Conservation (phyloP, 345 rosid species). For the Viola odorata region DNA sequence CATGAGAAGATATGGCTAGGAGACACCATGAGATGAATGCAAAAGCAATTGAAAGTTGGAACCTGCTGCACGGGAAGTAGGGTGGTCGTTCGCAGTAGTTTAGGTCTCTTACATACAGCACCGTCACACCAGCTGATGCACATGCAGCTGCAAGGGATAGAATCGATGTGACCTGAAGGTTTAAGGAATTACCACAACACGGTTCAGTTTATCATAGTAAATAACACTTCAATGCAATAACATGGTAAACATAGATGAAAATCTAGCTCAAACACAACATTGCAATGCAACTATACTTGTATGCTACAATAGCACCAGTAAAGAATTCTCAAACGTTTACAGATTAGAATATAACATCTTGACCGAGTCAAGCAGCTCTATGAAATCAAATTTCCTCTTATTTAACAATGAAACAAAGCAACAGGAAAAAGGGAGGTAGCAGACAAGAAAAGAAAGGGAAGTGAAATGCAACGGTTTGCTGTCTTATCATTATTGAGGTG, state of each 20-base stretch:
- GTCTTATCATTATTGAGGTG: too few species aligned
- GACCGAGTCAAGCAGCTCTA: too few species aligned
- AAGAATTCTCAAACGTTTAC: too few species aligned
- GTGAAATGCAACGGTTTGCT: too few species aligned
- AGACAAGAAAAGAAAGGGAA: too few species aligned
- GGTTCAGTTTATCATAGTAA: neutral
- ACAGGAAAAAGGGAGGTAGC: too few species aligned
- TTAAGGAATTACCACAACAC: neutral
- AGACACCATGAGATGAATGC: constrained; percentile 36
- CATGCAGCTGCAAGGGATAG: constrained; percentile 39
- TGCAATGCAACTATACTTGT: neutral
- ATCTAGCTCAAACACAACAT: neutral
- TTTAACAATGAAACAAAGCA: too few species aligned
- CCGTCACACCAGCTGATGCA: constrained; percentile 30
- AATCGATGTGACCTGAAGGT: constrained; percentile 32
- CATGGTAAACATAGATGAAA: neutral
- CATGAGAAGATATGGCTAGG: constrained; percentile 32
- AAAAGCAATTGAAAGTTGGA: constrained; percentile 28
- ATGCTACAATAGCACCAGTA: too few species aligned
- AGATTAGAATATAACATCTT: too few species aligned
- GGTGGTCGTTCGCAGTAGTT: constrained; percentile 20
- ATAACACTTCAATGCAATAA: too few species aligned
- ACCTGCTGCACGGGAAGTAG: constrained; percentile 21
- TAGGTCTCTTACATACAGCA: constrained; percentile 29
- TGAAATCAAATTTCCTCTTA: too few species aligned